Conservation (phyloP, 768 basidiomycete species). For the Lentinula edodes region DNA sequence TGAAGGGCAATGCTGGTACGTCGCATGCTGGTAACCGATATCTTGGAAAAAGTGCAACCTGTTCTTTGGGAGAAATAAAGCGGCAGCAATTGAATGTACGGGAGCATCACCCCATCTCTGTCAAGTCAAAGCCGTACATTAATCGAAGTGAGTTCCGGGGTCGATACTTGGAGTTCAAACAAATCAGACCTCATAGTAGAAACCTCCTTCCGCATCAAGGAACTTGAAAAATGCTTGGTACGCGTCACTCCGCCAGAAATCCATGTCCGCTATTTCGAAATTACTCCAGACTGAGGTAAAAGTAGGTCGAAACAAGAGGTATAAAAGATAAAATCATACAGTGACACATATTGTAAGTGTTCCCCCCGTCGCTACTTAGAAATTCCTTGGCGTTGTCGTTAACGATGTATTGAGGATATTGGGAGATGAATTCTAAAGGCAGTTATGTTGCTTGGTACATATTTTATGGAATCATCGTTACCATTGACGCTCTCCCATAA, state of each 20-base stretch:
- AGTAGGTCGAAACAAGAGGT: background rate
- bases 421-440: slow-evolving; percentile 43
- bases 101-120: slow-evolving; percentile 38
- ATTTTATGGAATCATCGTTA: slow-evolving; percentile 17
- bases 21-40: slow-evolving; percentile 62
- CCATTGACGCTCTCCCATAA: slow-evolving; percentile 70
- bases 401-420: slow-evolving; percentile 51
- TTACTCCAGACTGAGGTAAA: slow-evolving; percentile 48
- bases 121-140: background rate
- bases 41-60: slow-evolving; percentile 61
- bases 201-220: slow-evolving; percentile 61
- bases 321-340: slow-evolving; percentile 34
- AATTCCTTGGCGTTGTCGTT: slow-evolving; percentile 58
- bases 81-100: slow-evolving; percentile 54
- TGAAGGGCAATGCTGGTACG: slow-evolving; percentile 53
- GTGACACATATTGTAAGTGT: slow-evolving; percentile 68
- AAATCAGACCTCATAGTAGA: slow-evolving; percentile 51
- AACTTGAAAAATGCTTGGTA: slow-evolving; percentile 65
- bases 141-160: background rate
- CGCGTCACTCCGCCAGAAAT: slow-evolving; percentile 63
- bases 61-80: slow-evolving; percentile 42
- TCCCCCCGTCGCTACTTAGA: slow-evolving; percentile 42
- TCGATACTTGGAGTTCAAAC: background rate
- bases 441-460: background rate
- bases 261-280: slow-evolving; percentile 67